Evolutionary conservation across 176 grass and related monocot species (phyloP).

Genomic region (Eleusine coracana): DNA sequence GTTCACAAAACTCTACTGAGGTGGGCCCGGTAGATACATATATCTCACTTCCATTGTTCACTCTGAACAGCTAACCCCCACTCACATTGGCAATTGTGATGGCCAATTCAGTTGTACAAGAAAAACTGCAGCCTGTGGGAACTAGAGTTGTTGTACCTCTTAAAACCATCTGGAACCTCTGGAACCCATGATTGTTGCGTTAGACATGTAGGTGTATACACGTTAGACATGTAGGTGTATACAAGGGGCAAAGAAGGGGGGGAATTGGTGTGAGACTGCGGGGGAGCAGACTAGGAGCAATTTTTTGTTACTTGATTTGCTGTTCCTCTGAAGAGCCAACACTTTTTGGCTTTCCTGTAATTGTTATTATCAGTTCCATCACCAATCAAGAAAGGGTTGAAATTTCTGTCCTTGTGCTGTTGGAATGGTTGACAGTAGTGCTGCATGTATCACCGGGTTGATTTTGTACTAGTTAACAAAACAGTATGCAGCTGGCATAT

Average conservation of each 20-base stretch:
- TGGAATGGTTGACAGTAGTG: neutral
- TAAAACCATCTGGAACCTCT: slow-evolving; percentile 34
- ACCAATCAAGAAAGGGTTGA: slow-evolving; percentile 7
- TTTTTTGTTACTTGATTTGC: slow-evolving; percentile 20
- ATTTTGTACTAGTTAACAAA: neutral
- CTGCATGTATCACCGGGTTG: neutral
- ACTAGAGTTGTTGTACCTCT: slow-evolving; percentile 34
- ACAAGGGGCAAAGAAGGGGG: slow-evolving; percentile 24
- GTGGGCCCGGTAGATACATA: slow-evolving; percentile 28
- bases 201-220: slow-evolving; percentile 52
- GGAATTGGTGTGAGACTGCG: slow-evolving; percentile 25
- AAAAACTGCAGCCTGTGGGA: slow-evolving; percentile 36
- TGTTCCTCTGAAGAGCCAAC: slow-evolving; percentile 36
- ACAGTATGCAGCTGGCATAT: neutral
- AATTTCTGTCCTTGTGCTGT: neutral
- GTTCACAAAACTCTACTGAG: slow-evolving; percentile 89
- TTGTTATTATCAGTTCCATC: slow-evolving; percentile 28
- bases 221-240: slow-evolving; percentile 48
- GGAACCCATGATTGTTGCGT: slow-evolving; percentile 35
- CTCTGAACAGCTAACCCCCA: slow-evolving; percentile 49
- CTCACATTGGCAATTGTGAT: slow-evolving; percentile 43
- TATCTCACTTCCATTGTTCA: neutral
- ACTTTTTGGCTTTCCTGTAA: slow-evolving; percentile 45
- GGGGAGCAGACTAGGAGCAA: slow-evolving; percentile 1
- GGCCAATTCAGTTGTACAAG: slow-evolving; percentile 57